Conservation (phyloP, 441 rosid genomes). For the Croton laevigatus region DNA sequence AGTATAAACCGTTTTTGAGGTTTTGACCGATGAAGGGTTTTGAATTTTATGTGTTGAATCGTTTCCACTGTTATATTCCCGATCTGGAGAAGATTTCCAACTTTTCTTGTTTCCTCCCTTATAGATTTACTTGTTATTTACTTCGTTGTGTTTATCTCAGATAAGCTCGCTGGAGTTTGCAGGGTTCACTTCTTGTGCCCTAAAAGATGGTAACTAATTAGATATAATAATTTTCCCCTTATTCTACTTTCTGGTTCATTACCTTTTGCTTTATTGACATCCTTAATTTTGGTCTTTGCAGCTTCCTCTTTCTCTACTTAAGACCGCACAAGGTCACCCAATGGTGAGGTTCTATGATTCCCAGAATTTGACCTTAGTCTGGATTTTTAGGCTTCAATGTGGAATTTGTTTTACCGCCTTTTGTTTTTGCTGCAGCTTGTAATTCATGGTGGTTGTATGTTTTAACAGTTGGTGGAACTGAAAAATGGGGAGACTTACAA, state of each 20-base stretch:
- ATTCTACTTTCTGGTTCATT: neutral
- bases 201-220: slow-evolving; percentile 20
- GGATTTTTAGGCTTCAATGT: neutral
- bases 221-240: neutral
- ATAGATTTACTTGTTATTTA: neutral
- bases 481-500: slow-evolving; percentile 98
- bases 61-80: neutral
- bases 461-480: slow-evolving; percentile 78
- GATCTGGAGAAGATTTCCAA: neutral
- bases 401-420: slow-evolving; percentile 7
- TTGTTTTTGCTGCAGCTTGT: slow-evolving; percentile 21
- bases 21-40: neutral
- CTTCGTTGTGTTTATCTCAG: slow-evolving; percentile 4
- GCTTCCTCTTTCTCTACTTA: slow-evolving; percentile 95
- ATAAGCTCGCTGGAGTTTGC: slow-evolving; percentile 6
- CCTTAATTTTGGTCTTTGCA: slow-evolving; percentile 27
- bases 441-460: slow-evolving; percentile 24
- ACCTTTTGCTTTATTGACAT: neutral
- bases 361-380: neutral
- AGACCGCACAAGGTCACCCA: slow-evolving; percentile 97
- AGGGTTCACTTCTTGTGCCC: slow-evolving; percentile 1
- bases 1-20: neutral
- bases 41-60: neutral
- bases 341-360: slow-evolving; percentile 49
- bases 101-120: neutral